Conservation (phyloP, 495 filamentous ascomycete genomes). For the Talaromyces thailandensis region DNA sequence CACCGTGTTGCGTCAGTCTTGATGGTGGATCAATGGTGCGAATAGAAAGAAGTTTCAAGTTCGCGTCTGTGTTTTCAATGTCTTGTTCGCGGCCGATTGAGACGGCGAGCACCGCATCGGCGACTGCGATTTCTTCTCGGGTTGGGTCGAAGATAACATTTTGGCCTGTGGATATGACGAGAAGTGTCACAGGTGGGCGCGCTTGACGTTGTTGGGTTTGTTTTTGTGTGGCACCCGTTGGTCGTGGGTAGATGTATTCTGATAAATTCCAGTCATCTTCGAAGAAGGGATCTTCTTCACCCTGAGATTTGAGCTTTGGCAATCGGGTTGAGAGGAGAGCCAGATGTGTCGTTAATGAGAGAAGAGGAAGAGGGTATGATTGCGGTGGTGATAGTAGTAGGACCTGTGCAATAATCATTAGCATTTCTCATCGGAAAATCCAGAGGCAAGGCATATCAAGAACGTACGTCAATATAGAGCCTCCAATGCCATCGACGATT, state of each 20-base stretch:
- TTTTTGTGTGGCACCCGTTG: constrained; percentile 11
- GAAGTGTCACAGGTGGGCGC: constrained; percentile 74
- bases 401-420: constrained; percentile 45
- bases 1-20: constrained; percentile 58
- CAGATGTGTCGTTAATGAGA: constrained; percentile 88
- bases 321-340: constrained; percentile 85
- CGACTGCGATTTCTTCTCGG: constrained; percentile 83
- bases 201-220: constrained; percentile 13
- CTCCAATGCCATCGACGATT: constrained; percentile 92
- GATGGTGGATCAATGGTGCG: constrained; percentile 63
- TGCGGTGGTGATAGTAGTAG: constrained; percentile 85
- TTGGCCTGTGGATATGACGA: constrained; percentile 76
- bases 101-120: constrained; percentile 76
- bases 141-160: constrained; percentile 93
- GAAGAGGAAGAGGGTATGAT: constrained; percentile 84
- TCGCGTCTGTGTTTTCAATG: constrained; percentile 10
- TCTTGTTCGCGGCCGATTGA: constrained; percentile 43
- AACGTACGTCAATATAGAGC: constrained; percentile 83
- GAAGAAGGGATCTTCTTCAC: constrained; percentile 93
- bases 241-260: constrained; percentile 61
- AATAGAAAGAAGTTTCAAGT: constrained; percentile 48
- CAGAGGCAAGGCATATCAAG: not conserved
- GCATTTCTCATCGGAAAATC: not conserved
- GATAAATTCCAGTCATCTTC: constrained; percentile 94
- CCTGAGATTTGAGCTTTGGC: constrained; percentile 71